phyloP scores from a whole-genome alignment of 2,329 filamentous ascomycete species.

The Venturia carpophila region DNA sequence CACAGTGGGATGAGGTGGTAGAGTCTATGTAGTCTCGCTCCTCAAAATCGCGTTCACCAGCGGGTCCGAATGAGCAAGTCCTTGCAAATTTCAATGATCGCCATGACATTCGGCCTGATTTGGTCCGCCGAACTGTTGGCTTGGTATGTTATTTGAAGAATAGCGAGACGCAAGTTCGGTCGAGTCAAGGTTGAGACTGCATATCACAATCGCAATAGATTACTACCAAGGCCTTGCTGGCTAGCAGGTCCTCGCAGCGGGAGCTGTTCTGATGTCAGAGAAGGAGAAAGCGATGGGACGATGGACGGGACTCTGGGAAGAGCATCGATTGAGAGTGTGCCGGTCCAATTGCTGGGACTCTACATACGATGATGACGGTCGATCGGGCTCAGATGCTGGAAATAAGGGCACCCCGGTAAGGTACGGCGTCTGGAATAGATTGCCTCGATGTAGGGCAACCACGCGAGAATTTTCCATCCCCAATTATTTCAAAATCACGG shows the following conservation, averaged over 20 bases:
- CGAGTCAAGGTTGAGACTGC: background rate
- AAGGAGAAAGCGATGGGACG: background rate
- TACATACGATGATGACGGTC: background rate
- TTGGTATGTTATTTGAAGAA: background rate
- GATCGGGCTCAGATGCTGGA: background rate
- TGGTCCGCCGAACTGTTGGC: background rate
- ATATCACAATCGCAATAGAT: background rate
- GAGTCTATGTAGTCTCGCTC: background rate
- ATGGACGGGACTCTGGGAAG: background rate
- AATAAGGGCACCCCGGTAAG: background rate
- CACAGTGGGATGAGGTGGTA: too few species aligned
- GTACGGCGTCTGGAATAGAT: constrained; percentile 13
- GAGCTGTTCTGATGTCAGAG: constrained; percentile 5
- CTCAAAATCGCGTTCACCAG: background rate
- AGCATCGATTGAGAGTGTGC: background rate
- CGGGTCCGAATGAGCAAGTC: background rate
- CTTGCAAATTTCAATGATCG: background rate
- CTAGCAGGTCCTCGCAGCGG: background rate
- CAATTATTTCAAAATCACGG: background rate
- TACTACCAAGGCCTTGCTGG: background rate
- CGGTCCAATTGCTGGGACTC: background rate
- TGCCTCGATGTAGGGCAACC: background rate
- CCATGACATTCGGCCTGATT: background rate
- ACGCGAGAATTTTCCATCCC: background rate
- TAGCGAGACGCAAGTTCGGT: background rate